Evolutionary conservation across 2,329 filamentous ascomycete genomes (phyloP).

Genomic region (Neoascochyta sp.): DNA sequence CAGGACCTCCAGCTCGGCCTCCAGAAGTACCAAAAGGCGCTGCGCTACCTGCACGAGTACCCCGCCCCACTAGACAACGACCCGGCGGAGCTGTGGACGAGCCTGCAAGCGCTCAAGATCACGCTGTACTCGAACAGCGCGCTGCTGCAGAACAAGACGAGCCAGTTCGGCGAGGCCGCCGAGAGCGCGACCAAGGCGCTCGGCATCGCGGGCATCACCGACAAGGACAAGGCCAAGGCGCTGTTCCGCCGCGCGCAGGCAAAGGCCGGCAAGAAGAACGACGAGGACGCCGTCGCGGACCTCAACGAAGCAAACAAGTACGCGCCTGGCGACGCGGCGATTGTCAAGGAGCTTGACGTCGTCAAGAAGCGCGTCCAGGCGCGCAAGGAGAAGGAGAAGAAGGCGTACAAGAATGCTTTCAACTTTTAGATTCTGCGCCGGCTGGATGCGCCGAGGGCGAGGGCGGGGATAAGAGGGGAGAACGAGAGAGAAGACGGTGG

Average conservation of each 20-base stretch:
- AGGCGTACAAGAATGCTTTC: slow-evolving; percentile 90
- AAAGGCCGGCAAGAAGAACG: slow-evolving; percentile 72
- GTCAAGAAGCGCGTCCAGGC: slow-evolving; percentile 74
- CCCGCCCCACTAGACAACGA: slow-evolving; percentile 67
- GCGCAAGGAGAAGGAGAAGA: slow-evolving; percentile 82
- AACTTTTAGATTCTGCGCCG: slow-evolving; percentile 21
- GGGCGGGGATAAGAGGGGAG: too few species aligned
- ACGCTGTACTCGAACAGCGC: slow-evolving; percentile 85
- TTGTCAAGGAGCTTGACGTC: slow-evolving; percentile 69
- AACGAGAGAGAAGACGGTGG: too few species aligned
- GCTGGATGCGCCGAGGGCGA: too few species aligned
- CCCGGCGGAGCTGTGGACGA: slow-evolving; percentile 60
- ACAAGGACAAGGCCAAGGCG: slow-evolving; percentile 83
- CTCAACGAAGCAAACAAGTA: slow-evolving; percentile 44
- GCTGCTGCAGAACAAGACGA: slow-evolving; percentile 77
- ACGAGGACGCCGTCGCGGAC: slow-evolving; percentile 64
- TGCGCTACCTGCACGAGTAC: slow-evolving; percentile 85
- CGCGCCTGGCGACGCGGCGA: slow-evolving; percentile 66
- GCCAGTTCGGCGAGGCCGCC: slow-evolving; percentile 65
- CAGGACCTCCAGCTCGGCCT: slow-evolving; percentile 68
- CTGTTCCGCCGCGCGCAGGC: slow-evolving; percentile 79
- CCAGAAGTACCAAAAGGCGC: slow-evolving; percentile 90
- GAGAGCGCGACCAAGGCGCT: slow-evolving; percentile 71
- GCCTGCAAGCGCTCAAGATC: slow-evolving; percentile 73
- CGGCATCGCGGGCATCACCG: slow-evolving; percentile 58